phyloP scores from a whole-genome alignment of 371 early-diverging fungal genomes.

The Mycotypha africana region DNA sequence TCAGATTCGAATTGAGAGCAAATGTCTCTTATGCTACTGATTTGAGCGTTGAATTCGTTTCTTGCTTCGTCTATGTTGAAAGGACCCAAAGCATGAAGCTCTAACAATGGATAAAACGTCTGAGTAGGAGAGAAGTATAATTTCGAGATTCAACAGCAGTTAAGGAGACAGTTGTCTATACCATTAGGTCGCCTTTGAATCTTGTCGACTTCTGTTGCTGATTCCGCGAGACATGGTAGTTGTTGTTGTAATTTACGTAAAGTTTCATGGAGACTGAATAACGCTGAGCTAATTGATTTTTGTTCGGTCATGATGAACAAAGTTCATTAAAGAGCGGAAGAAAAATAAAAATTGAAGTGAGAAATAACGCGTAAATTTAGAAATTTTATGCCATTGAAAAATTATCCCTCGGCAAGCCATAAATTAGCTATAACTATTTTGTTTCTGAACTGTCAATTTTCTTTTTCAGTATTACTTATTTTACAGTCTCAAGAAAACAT shows the following conservation, averaged over 20 bases:
- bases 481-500: no score
- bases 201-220: constrained; percentile 3
- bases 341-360: no score
- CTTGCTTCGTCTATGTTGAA: constrained; percentile 46
- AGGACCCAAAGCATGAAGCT: constrained; percentile 51
- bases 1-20: constrained; percentile 57
- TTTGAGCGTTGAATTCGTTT: constrained; percentile 44
- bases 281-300: constrained; percentile 34
- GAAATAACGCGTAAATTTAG: no score
- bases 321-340: no score
- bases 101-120: constrained; percentile 11
- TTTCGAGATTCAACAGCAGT: neutral
- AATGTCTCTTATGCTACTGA: constrained; percentile 47
- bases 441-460: no score
- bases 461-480: no score
- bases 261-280: constrained; percentile 29
- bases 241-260: constrained; percentile 25
- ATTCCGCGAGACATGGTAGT: constrained; percentile 14
- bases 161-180: constrained; percentile 3
- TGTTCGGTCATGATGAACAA: neutral
- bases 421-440: no score
- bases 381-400: no score
- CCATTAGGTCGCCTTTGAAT: constrained; percentile 16
- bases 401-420: no score
- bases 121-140: neutral